Evolutionary conservation across 306 rosid genomes (phyloP), one percentile per base, ranked within the genome.

Genomic region (Cicer arietinum): DNA sequence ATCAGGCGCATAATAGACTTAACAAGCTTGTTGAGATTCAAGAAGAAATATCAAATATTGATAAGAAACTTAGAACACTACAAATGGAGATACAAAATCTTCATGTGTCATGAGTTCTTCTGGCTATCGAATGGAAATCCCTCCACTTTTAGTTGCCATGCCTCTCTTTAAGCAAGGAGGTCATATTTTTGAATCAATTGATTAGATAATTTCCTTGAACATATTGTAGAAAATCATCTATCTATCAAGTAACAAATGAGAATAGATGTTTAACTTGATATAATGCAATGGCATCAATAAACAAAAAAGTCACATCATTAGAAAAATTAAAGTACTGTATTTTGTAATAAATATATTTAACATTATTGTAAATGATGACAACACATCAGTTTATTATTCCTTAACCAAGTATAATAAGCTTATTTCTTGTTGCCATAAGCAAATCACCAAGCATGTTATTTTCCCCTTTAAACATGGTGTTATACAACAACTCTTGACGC

Each of bases 31-130:
- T 72, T 50, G 86, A 70, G 80, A 80, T 84, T 81, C 93, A 89
- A 78, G 88, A 85, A 50, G 95, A 90, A 81, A 39, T 94, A 74
- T 81, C 86, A 8, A 83, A 75, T 72, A 79, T 87, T 41, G 93
- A 87, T 76, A 90, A 87, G 79, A 86, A 87, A 73, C 85, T 94
- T 54, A 86, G 88, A 84, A 85, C 81, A 20, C 73, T 94, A 18
- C 91, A 87, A 67, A 79, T 79, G 67, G 97, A 91, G 39, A 89
- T 94, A 73, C 97, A 94, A 86, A 92, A 92, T 79, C 92, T 91
- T 77, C 95, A 89, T 37, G 88, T 89, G 50, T 87, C 84, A 3
- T 91, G 93, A 90, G 51, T 40, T 63, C 10, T 51, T 51, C 1
- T 2, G n/a, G 51, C 37, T 10, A 46, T 76, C 58, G 51, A 69